A percentile compares a stretch with the other conserved stretches of the same genome.
These are phyloP conservation scores for Suhomyces pyralidae DNA, from an alignment of 805 yeast genomes.

Conservation along the genomic window DNA sequence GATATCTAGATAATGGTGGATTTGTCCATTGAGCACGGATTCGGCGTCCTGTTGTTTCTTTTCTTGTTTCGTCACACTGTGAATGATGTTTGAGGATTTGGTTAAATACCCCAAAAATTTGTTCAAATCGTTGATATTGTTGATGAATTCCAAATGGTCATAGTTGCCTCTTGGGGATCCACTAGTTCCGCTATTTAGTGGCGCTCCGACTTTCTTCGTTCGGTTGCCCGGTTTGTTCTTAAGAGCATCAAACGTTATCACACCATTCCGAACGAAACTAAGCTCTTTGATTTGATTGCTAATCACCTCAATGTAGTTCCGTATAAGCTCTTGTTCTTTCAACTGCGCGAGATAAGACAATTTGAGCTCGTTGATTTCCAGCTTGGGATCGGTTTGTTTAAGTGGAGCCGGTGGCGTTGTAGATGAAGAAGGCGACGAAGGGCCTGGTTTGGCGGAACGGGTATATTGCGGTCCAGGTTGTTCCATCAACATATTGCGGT, in stretches of 20 bases:
- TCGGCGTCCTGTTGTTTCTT: conserved; percentile 12
- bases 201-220: conserved; percentile 1
- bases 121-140: conserved; percentile 39
- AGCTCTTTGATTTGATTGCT: conserved; percentile 43
- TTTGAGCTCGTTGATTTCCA: conserved; percentile 25
- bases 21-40: conserved; percentile 13
- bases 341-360: conserved; percentile 33
- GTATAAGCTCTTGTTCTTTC: conserved; percentile 42
- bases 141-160: conserved; percentile 38
- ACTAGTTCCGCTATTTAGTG: background rate
- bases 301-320: conserved; percentile 41
- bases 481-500: background rate
- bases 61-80: conserved; percentile 35
- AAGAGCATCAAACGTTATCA: conserved; percentile 41
- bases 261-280: conserved; percentile 42
- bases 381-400: conserved; percentile 4
- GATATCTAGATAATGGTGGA: conserved; percentile 19
- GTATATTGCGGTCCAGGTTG: background rate
- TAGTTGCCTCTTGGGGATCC: conserved; percentile 7
- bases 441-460: background rate
- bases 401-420: conserved; percentile 4
- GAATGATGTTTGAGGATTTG: conserved; percentile 36
- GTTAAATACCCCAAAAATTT: conserved; percentile 36
- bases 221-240: conserved; percentile 9
- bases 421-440: background rate